A percentile compares a stretch with the other conserved stretches of the same genome.
phyloP scores from a whole-genome alignment of 225 moss, liverwort and hornwort genomes.

The Climacium dendroides region DNA sequence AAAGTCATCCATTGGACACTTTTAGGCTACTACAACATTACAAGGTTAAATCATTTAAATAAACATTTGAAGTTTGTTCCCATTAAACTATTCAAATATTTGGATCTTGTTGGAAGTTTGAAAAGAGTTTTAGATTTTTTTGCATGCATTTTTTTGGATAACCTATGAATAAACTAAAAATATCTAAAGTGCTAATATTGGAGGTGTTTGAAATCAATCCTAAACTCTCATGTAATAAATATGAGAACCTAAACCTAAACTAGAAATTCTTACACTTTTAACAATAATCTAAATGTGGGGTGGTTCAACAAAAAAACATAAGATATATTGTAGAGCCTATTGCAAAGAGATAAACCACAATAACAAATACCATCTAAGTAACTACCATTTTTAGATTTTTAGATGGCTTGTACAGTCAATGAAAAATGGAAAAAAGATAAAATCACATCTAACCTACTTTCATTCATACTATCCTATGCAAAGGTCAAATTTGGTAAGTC shows the following conservation, averaged over 20 bases:
- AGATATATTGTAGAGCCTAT: background rate
- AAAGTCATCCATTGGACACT: background rate
- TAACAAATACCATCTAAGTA: background rate
- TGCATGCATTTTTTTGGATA: background rate
- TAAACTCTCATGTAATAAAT: rapidly evolving
- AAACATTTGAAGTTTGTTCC: background rate
- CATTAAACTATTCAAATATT: background rate
- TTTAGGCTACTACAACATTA: background rate
- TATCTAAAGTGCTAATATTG: background rate
- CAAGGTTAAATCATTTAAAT: background rate
- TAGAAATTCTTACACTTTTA: rapidly evolving
- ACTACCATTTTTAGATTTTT: too few species aligned
- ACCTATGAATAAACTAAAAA: background rate
- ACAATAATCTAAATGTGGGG: background rate
- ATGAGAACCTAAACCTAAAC: too few species aligned
- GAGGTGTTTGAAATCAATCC: rapidly evolving
- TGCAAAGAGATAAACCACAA: rapidly evolving
- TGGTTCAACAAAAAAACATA: too few species aligned
- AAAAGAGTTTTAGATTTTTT: background rate
- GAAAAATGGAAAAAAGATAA: background rate
- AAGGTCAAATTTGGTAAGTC: too few species aligned
- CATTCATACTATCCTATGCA: too few species aligned
- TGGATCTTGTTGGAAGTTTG: background rate
- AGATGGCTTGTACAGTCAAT: too few species aligned
- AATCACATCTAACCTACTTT: background rate